Percentiles rank a stretch among this genome's conserved stretches.
Evolutionary conservation across 495 filamentous ascomycete genomes (phyloP).

Genomic region (Penicillium pulvis): DNA sequence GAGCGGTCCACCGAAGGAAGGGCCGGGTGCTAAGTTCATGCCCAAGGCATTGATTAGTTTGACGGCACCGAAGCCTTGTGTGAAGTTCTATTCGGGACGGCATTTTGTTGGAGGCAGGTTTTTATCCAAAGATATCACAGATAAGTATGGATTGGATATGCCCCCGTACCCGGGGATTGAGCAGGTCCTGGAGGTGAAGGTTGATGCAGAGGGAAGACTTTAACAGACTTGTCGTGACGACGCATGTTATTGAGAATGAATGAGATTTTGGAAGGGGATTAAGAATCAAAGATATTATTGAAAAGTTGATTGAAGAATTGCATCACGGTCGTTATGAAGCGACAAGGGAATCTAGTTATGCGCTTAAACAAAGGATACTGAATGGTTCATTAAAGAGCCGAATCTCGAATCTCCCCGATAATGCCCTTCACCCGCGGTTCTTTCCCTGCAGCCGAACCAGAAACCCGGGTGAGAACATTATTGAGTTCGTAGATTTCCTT

Average conservation of each 20-base stretch:
- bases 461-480: constrained; percentile 36
- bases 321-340: constrained; percentile 28
- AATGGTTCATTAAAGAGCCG: constrained; percentile 25
- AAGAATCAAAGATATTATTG: not conserved
- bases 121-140: constrained; percentile 71
- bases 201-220: constrained; percentile 58
- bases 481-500: constrained; percentile 51
- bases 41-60: constrained; percentile 80
- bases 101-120: constrained; percentile 95
- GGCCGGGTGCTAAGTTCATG: constrained; percentile 77
- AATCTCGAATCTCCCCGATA: constrained; percentile 44
- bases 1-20: constrained; percentile 73
- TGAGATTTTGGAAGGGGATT: not conserved
- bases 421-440: constrained; percentile 54
- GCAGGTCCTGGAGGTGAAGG: constrained; percentile 78
- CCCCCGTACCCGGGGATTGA: constrained; percentile 86
- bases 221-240: constrained; percentile 22
- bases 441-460: constrained; percentile 41
- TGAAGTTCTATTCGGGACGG: constrained; percentile 76
- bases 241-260: not conserved
- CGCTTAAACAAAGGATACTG: constrained; percentile 5
- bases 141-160: constrained; percentile 84
- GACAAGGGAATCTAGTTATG: constrained; percentile 20
- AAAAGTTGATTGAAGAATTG: constrained; percentile 9
- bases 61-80: constrained; percentile 93